Conservation (phyloP, 2,329 filamentous ascomycete genomes). For the Gyromitra esculenta region DNA sequence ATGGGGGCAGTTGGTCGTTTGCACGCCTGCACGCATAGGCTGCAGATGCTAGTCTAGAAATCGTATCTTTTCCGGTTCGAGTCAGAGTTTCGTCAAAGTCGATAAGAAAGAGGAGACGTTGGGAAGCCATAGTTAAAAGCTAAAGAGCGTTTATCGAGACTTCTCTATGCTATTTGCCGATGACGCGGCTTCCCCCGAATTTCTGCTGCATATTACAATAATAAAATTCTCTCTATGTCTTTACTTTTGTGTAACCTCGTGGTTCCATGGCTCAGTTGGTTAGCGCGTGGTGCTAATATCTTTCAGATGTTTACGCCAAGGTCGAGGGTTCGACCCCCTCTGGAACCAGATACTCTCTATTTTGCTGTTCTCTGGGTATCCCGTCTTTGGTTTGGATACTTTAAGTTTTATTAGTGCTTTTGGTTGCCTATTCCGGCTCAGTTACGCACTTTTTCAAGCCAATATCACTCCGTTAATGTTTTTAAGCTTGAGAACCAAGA, state of each 20-base stretch:
- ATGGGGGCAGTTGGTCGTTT: constrained; percentile 24
- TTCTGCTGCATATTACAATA: neutral
- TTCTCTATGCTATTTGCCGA: neutral
- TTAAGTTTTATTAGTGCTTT: neutral
- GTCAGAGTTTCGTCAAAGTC: constrained; percentile 54
- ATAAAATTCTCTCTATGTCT: neutral
- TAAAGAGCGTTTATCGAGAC: neutral
- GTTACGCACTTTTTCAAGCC: neutral
- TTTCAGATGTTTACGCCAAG: constrained; percentile 55
- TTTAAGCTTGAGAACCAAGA: too few species aligned
- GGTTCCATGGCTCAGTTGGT: constrained; percentile 57
- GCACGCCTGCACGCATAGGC: constrained; percentile 26
- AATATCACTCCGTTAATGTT: too few species aligned
- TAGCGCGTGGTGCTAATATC: constrained; percentile 58
- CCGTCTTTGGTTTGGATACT: neutral
- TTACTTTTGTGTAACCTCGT: neutral
- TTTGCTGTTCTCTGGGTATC: neutral
- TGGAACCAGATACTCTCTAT: constrained; percentile 32
- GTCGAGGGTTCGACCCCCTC: constrained; percentile 57
- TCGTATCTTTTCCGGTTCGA: constrained; percentile 35
- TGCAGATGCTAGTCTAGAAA: constrained; percentile 28
- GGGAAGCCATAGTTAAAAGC: constrained; percentile 1
- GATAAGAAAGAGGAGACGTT: constrained; percentile 34
- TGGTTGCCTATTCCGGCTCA: neutral
- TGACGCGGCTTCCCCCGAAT: neutral